These are phyloP conservation scores for Senna tora DNA, from an alignment of 306 rosid species.

Conservation along the genomic window DNA sequence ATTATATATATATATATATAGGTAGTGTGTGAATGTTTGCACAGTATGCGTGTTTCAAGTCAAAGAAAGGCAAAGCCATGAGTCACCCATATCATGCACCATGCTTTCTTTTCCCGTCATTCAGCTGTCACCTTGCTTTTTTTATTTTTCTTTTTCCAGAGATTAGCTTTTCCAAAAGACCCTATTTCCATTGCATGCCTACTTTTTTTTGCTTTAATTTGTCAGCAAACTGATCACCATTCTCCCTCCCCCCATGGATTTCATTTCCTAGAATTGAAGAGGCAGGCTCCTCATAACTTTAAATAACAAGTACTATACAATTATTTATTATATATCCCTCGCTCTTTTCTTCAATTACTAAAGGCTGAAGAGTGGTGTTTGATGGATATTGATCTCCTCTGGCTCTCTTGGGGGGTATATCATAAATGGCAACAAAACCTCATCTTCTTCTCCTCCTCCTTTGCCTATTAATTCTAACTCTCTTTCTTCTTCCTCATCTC, in stretches of 20 bases:
- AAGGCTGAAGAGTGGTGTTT: neutral
- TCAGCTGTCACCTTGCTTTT: constrained; percentile 15
- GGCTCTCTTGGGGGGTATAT: constrained; percentile 5
- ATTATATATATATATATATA: no score
- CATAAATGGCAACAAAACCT: no score
- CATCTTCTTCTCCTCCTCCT: constrained; percentile 2
- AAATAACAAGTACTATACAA: no score
- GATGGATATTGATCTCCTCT: constrained; percentile 17
- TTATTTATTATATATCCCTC: neutral
- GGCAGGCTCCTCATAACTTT: no score
- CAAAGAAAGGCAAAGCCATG: constrained; percentile 19
- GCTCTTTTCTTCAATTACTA: neutral
- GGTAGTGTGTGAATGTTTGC: neutral
- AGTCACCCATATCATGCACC: neutral
- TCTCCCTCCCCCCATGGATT: no score
- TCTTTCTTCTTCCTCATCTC: neutral
- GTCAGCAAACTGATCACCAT: neutral
- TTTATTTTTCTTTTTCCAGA: constrained; percentile 18
- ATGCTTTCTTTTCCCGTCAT: neutral
- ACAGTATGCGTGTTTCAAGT: neutral
- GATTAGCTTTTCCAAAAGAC: constrained; percentile 17
- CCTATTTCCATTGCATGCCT: constrained; percentile 10
- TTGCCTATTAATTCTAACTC: neutral
- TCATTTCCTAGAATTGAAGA: no score
- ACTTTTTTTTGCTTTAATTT: neutral